Evolutionary conservation across 306 rosid genomes (phyloP).

Genomic region (Benincasa hispida): DNA sequence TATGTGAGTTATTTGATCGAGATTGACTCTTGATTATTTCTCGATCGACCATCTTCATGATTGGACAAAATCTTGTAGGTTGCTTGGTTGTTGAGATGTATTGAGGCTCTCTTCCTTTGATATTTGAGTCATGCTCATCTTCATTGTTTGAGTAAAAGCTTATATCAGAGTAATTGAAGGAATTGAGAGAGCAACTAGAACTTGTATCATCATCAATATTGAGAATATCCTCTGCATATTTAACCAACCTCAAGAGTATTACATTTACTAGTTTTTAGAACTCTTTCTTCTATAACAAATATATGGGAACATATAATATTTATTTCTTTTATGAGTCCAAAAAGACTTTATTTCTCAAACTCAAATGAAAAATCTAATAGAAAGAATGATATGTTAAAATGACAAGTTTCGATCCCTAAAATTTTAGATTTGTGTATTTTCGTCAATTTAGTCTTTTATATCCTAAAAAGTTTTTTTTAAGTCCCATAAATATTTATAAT

Average conservation of each 20-base stretch:
- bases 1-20: neutral
- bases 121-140: slow-evolving; percentile 10
- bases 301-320: neutral
- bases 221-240: slow-evolving; percentile 23
- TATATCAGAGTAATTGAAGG: slow-evolving; percentile 39
- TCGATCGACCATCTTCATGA: slow-evolving; percentile 3
- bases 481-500: too few species aligned
- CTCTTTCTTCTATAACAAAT: neutral
- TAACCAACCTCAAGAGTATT: neutral
- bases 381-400: neutral
- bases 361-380: too few species aligned
- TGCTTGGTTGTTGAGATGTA: slow-evolving; percentile 18
- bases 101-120: slow-evolving; percentile 9
- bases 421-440: too few species aligned
- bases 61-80: slow-evolving; percentile 61
- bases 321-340: neutral
- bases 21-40: neutral
- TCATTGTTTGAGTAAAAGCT: slow-evolving; percentile 33
- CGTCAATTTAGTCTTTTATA: too few species aligned
- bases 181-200: slow-evolving; percentile 43
- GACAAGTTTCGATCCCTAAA: too few species aligned
- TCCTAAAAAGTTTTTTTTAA: too few species aligned
- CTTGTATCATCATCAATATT: slow-evolving; percentile 31
- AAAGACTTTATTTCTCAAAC: neutral
- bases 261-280: neutral